These are phyloP conservation scores for Gossypium turneri DNA, from an alignment of 345 rosid genomes.

Conservation along the genomic window DNA sequence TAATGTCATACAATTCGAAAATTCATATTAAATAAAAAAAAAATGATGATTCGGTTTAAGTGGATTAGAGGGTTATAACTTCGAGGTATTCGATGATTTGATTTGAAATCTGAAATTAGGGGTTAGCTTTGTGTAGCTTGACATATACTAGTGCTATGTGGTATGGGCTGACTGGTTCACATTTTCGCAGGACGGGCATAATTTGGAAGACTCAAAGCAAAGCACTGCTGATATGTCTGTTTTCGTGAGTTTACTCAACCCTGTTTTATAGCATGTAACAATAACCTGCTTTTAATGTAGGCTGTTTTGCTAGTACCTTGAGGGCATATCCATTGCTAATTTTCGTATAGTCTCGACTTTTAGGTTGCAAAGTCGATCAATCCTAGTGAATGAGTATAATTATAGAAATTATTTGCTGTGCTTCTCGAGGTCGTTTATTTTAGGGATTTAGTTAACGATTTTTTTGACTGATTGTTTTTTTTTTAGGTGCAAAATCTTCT, in stretches of 20 bases:
- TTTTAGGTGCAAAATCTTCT: slow-evolving; percentile 71
- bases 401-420: neutral
- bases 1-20: neutral
- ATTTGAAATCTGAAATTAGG: neutral
- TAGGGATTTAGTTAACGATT: neutral
- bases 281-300: neutral
- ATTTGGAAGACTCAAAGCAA: slow-evolving; percentile 67
- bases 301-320: neutral
- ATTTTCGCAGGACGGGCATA: slow-evolving; percentile 60
- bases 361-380: neutral
- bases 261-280: neutral
- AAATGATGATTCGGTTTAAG: neutral
- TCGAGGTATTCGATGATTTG: neutral
- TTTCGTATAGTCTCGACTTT: neutral
- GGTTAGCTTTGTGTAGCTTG: neutral
- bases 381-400: neutral
- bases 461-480: slow-evolving; percentile 3
- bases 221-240: slow-evolving; percentile 59
- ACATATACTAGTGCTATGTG: neutral
- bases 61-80: neutral
- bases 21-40: neutral
- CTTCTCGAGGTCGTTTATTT: neutral
- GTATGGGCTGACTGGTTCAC: neutral
- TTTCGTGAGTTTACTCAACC: slow-evolving; percentile 45
- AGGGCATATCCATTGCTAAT: neutral